These are phyloP conservation scores for Leucoagaricus sp. DNA, from an alignment of 1,284 basidiomycete species.

Conservation along the genomic window DNA sequence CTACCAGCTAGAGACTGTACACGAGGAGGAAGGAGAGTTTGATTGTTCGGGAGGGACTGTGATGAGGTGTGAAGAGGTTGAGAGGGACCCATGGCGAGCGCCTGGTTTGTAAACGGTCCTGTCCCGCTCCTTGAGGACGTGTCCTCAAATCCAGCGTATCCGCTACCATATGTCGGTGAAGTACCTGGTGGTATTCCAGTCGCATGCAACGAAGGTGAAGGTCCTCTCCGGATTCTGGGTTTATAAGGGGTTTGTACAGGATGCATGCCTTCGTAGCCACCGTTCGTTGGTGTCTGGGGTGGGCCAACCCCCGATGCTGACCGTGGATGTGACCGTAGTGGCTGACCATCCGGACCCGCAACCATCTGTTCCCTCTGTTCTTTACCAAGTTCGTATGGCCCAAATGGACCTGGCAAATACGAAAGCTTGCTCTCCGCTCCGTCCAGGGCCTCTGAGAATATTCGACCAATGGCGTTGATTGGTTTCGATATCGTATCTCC, in stretches of 20 bases:
- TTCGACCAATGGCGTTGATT: slow-evolving; percentile 82
- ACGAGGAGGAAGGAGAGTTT: slow-evolving; percentile 39
- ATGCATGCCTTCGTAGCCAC: slow-evolving; percentile 33
- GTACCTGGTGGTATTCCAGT: slow-evolving; percentile 31
- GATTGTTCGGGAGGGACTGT: slow-evolving; percentile 19
- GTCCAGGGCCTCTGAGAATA: slow-evolving; percentile 81
- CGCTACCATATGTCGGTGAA: slow-evolving; percentile 37
- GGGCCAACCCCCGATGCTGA: slow-evolving; percentile 24
- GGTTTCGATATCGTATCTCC: slow-evolving; percentile 89
- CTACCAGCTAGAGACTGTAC: slow-evolving; percentile 39
- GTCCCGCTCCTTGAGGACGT: slow-evolving; percentile 43
- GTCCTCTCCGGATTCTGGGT: slow-evolving; percentile 59
- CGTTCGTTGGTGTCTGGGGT: slow-evolving; percentile 42
- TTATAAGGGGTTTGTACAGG: slow-evolving; percentile 74
- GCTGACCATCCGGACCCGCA: slow-evolving; percentile 16
- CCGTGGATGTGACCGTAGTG: slow-evolving; percentile 17
- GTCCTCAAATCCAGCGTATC: slow-evolving; percentile 44
- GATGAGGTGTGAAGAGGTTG: slow-evolving; percentile 18
- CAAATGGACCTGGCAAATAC: slow-evolving; percentile 64
- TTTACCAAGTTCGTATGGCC: slow-evolving; percentile 56
- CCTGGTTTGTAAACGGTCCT: slow-evolving; percentile 43
- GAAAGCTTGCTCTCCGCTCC: slow-evolving; percentile 49
- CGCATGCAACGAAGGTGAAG: slow-evolving; percentile 37
- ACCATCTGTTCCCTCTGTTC: slow-evolving; percentile 32
- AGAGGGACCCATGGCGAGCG: slow-evolving; percentile 30